Evolutionary conservation across 768 basidiomycete genomes (phyloP), one percentile per base, ranked within the genome.

Genomic region (Tylopilus rubrobrunneus): DNA sequence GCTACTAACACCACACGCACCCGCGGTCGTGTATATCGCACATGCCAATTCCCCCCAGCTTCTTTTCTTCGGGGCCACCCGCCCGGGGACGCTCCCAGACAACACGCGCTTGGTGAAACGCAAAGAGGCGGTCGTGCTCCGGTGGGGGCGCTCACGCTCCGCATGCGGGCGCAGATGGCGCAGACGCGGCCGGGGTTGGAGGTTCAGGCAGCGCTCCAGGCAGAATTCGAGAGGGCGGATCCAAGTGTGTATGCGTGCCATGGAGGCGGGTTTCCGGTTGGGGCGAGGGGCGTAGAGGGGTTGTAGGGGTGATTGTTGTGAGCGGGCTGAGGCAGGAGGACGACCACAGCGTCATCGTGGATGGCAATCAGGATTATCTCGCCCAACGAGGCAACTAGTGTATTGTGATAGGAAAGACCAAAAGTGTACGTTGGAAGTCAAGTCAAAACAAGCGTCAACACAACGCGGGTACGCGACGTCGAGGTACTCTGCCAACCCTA

Each of bases 231-330:
- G 60, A 51, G 70, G 50, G 56, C 55, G 15, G 66, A 69, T 40
- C 59, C 70, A 29, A 67, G 64, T 10, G 40, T 54, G 37, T 71
- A 71, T 49, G 64, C 56, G 7, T 66, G 66, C 42, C 67, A 71
- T 34, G 68, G 70, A 1, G 70, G 72, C 1, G 71, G 66, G 6
- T 65, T 73, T 46, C 72, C 73, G 2, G 56, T 73, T 23, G 53
- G 67, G 23, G 71, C 74, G 36, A 62, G 55, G 55, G 60, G 62
- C 12, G 67, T 73, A n/a, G 70, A 74, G 25, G 68, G 69, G 7
- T 71, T 7, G 62, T 73, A 2, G 72, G 67, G 0, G 71, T 68
- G 27, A 68, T 73, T n/a, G 70, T 71, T 12, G 72, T 73, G 1
- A 67, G 67, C 39, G 73, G 70, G 9, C 52, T 73, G 47, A 53